Evolutionary conservation across 768 basidiomycete genomes (phyloP).

Genomic region (Rubroboletus pulcherrimus): DNA sequence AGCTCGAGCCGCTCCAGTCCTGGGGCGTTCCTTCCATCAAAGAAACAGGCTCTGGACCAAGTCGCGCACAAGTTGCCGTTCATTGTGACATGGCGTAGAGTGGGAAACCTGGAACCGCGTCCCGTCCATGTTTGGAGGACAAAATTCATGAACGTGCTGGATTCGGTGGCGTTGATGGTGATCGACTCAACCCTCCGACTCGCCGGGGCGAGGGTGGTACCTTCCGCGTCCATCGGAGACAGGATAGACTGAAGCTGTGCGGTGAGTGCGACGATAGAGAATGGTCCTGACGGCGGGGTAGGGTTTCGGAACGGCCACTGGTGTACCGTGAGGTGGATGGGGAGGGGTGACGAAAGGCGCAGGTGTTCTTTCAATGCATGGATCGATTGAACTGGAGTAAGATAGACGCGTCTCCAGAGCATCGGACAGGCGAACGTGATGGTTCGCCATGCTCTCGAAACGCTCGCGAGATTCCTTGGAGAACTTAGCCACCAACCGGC

Average conservation of each 20-base stretch:
- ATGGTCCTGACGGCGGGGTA: background rate
- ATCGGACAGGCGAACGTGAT: slow-evolving; percentile 14
- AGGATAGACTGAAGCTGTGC: slow-evolving; percentile 17
- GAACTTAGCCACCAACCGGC: slow-evolving; percentile 1
- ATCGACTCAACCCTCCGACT: slow-evolving; percentile 15
- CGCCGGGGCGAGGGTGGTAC: background rate
- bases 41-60: slow-evolving; percentile 20
- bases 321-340: slow-evolving; percentile 14
- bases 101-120: slow-evolving; percentile 9
- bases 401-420: slow-evolving; percentile 20
- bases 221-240: background rate
- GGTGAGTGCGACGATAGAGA: slow-evolving; percentile 14
- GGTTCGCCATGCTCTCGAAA: slow-evolving; percentile 15
- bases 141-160: slow-evolving; percentile 15
- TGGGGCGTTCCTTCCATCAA: slow-evolving; percentile 16
- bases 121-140: slow-evolving; percentile 20
- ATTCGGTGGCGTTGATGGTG: slow-evolving; percentile 14
- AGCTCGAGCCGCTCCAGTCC: slow-evolving; percentile 13
- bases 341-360: slow-evolving; percentile 8
- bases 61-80: slow-evolving; percentile 14
- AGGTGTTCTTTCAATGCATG: slow-evolving; percentile 14
- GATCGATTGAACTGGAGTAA: slow-evolving; percentile 13
- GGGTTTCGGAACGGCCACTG: slow-evolving; percentile 20
- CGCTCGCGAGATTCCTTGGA: slow-evolving; percentile 14
- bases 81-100: slow-evolving; percentile 7